These are phyloP conservation scores for Kodamaea derodonti DNA, from an alignment of 1,139 yeast genomes.

Conservation along the genomic window DNA sequence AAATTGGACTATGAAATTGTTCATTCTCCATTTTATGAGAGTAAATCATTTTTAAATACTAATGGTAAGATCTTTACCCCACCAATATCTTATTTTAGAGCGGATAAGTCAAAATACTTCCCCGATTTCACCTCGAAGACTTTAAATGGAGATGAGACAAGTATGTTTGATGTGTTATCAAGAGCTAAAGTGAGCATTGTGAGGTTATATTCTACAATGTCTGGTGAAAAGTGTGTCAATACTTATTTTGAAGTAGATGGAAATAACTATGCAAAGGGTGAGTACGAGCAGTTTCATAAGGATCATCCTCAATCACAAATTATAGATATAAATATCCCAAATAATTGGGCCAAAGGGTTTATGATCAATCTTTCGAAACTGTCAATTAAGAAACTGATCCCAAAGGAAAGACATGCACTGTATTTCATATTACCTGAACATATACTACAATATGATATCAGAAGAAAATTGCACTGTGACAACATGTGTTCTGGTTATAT, in stretches of 20 bases:
- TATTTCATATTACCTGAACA: slow-evolving; percentile 66
- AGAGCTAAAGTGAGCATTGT: slow-evolving; percentile 58
- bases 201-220: slow-evolving; percentile 61
- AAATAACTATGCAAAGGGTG: slow-evolving; percentile 33
- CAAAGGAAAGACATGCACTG: slow-evolving; percentile 49
- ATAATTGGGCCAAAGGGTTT: slow-evolving; percentile 62
- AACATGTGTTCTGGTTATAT: slow-evolving; percentile 83
- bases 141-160: slow-evolving; percentile 38
- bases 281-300: slow-evolving; percentile 26
- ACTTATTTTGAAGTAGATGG: slow-evolving; percentile 49
- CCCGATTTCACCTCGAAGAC: slow-evolving; percentile 75
- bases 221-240: slow-evolving; percentile 68
- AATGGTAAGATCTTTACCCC: slow-evolving; percentile 82
- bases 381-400: slow-evolving; percentile 39
- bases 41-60: slow-evolving; percentile 73
- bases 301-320: slow-evolving; percentile 57
- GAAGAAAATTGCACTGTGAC: slow-evolving; percentile 60
- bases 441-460: slow-evolving; percentile 54
- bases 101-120: slow-evolving; percentile 74
- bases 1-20: slow-evolving; percentile 71
- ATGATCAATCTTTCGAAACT: slow-evolving; percentile 54
- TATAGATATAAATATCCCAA: slow-evolving; percentile 72
- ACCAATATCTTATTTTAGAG: slow-evolving; percentile 71
- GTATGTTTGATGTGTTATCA: slow-evolving; percentile 31
- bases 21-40: slow-evolving; percentile 83